phyloP scores from a whole-genome alignment of 73 alveolate genomes.

The Loxodes magnus region DNA sequence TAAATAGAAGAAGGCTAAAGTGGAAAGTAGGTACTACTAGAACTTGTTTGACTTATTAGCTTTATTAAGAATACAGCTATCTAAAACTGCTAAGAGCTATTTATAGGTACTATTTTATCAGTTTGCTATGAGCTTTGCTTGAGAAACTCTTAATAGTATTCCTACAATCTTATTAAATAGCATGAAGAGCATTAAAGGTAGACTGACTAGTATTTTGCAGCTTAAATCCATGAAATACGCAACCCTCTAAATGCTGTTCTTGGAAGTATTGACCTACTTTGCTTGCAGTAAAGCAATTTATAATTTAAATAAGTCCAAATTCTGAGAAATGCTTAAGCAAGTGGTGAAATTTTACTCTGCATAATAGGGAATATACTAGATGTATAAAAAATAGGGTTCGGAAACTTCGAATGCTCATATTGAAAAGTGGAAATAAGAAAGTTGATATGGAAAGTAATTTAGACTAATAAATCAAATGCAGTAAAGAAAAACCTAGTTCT shows the following conservation, averaged over 20 bases:
- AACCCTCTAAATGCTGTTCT: constrained; percentile 36
- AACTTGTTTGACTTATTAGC: no score
- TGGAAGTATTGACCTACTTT: background rate
- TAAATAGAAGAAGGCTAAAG: no score
- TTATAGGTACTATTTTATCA: no score
- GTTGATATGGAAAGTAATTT: constrained; percentile 5
- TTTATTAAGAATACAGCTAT: no score
- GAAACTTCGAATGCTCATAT: constrained; percentile 8
- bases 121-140: no score
- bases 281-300: no score
- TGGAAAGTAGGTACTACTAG: no score
- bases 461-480: background rate
- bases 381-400: constrained; percentile 22
- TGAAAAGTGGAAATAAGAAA: background rate
- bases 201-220: no score
- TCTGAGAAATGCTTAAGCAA: constrained; percentile 6
- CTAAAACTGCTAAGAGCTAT: no score
- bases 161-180: no score
- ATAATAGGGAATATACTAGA: constrained; percentile 33
- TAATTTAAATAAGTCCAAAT: background rate
- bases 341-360: constrained; percentile 24
- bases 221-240: constrained; percentile 43
- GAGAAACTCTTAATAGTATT: no score
- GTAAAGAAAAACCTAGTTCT: constrained; percentile 5
- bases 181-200: no score